Evolutionary conservation across 768 basidiomycete genomes (phyloP).

Genomic region (Suillus clintonianus): DNA sequence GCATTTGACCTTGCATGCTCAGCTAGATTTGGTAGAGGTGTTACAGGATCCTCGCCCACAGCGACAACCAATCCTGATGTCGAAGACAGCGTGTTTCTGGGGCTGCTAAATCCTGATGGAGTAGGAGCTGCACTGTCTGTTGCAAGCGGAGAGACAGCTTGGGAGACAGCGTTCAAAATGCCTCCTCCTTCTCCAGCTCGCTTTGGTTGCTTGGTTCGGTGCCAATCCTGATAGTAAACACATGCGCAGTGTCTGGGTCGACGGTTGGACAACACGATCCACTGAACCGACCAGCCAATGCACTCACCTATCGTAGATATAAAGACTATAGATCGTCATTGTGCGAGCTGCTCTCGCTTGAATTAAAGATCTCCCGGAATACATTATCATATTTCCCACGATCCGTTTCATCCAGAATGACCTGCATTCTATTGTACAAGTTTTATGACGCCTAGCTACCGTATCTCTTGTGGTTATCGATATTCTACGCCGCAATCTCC

Average conservation of each 20-base stretch:
- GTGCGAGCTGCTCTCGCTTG: not conserved
- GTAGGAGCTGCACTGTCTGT: constrained; percentile 32
- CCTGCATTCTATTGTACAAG: not conserved
- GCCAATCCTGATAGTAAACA: constrained; percentile 96
- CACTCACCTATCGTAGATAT: constrained; percentile 87
- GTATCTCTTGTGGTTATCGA: not conserved
- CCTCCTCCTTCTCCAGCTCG: constrained; percentile 66
- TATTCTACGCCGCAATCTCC: constrained; percentile 6
- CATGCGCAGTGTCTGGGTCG: constrained; percentile 79
- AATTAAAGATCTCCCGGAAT: not conserved
- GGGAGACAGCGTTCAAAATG: constrained; percentile 79
- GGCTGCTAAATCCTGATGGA: constrained; percentile 50
- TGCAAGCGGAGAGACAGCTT: constrained; percentile 50
- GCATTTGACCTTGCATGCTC: constrained; percentile 40
- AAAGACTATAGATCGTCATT: constrained; percentile 92
- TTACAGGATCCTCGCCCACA: constrained; percentile 42
- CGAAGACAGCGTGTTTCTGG: constrained; percentile 67
- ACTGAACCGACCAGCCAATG: not conserved
- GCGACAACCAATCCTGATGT: constrained; percentile 72
- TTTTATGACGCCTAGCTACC: not conserved
- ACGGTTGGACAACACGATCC: constrained; percentile 8
- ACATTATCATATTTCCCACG: not conserved
- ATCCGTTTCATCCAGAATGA: not conserved
- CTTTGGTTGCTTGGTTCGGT: constrained; percentile 73
- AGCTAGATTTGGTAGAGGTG: constrained; percentile 18